Evolutionary conservation across 2,329 filamentous ascomycete genomes (phyloP), one percentile per base, ranked within the genome.

Genomic region (Botrytis elliptica): DNA sequence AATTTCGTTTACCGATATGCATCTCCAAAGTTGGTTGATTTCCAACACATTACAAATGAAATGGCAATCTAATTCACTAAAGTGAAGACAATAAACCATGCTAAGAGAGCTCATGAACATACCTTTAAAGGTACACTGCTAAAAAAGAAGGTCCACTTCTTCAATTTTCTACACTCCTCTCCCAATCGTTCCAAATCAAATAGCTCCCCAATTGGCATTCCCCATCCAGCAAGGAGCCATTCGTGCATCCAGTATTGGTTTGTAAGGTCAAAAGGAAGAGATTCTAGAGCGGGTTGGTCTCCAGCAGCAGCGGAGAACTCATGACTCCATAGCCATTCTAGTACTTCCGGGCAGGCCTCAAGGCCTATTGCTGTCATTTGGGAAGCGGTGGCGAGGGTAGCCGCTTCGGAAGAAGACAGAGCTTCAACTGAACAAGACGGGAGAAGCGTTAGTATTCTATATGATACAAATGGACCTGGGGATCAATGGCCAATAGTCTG

Each of bases 141-240:
- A 38, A 92, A 84, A 82, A 92, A 86, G 78, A 92, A 92, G 8
- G 84, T 86, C 82, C 88, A 91, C 46, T 86, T 83, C 22, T 83
- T 82, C 71, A 85, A 84, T 79, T 84, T 83, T 79, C 85, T 85
- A 78, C 89, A 89, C 66, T 87, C 84, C 57, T 82, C 82, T 0
- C 87, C 76, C 16, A 87, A 73, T 4, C 74, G 78, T 66, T 86
- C 84, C 20, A 87, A 75, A 70, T 86, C 82, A 73, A 86, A 86
- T 65, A 86, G 76, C 77, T 87, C 85, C 0, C 85, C 85, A 55
- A 87, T 85, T 0, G 85, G 84, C 82, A 86, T 82, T 0, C 86
- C 86, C 85, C 86, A 88, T 0, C 85, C 85, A 0, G 83, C 85
- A 1, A 87, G 78, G 18, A 85, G 75, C 81, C 83, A 85, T 76